A percentile compares a stretch with the other conserved stretches of the same genome.
These are phyloP conservation scores for Hirschioporus abietinus DNA, from an alignment of 768 basidiomycete genomes.

Conservation along the genomic window DNA sequence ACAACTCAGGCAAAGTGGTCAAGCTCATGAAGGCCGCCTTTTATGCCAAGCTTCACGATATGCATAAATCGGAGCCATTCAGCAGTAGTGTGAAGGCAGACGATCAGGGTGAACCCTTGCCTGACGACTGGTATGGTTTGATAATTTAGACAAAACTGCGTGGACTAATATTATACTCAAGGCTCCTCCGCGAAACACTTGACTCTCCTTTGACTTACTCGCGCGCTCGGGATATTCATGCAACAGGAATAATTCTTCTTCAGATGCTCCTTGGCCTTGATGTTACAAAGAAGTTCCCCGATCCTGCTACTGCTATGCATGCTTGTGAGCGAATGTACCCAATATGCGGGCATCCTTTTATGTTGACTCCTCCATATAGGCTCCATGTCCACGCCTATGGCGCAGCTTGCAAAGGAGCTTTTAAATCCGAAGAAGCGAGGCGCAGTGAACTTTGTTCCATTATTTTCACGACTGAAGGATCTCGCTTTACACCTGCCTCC, in stretches of 20 bases:
- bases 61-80: slow-evolving; percentile 84
- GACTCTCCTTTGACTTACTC: slow-evolving; percentile 78
- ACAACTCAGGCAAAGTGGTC: slow-evolving; percentile 44
- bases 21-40: slow-evolving; percentile 74
- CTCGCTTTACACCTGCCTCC: not conserved
- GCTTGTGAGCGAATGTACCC: slow-evolving; percentile 17
- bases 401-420: not conserved
- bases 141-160: not conserved
- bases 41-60: slow-evolving; percentile 65
- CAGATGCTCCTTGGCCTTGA: slow-evolving; percentile 85
- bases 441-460: not conserved
- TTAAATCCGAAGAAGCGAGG: slow-evolving; percentile 6
- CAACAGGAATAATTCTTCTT: slow-evolving; percentile 69
- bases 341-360: not conserved
- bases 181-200: slow-evolving; percentile 74
- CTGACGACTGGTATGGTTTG: slow-evolving; percentile 45
- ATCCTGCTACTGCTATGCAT: slow-evolving; percentile 22
- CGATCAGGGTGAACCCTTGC: slow-evolving; percentile 25
- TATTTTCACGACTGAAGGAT: not conserved
- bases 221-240: slow-evolving; percentile 75
- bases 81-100: slow-evolving; percentile 27
- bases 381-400: slow-evolving; percentile 1
- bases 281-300: slow-evolving; percentile 35
- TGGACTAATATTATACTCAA: slow-evolving; percentile 20
- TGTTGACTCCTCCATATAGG: not conserved